Evolutionary conservation across 2,329 filamentous ascomycete species (phyloP).

Genomic region (Berkeleyomyces basicola): DNA sequence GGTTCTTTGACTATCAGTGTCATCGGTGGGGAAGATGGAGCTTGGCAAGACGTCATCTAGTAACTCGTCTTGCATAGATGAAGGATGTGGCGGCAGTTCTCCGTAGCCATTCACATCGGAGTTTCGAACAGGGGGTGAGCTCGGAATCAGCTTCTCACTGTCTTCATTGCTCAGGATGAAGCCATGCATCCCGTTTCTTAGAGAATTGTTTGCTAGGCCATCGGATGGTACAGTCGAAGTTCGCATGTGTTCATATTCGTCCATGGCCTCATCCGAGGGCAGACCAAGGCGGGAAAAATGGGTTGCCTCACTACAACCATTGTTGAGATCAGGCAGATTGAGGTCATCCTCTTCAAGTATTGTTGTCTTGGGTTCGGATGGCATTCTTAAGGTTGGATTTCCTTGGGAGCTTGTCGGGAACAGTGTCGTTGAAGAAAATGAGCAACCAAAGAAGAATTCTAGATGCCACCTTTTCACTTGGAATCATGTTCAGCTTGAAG

Average conservation of each 20-base stretch:
- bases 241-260: conserved; percentile 9
- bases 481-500: background rate
- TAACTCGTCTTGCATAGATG: conserved; percentile 6
- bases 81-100: background rate
- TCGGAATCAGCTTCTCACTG: background rate
- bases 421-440: background rate
- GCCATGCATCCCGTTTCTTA: background rate
- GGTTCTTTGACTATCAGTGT: conserved; percentile 11
- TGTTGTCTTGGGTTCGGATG: background rate
- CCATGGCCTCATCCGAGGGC: conserved; percentile 8
- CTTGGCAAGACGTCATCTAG: conserved; percentile 10
- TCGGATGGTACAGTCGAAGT: conserved; percentile 10
- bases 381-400: background rate
- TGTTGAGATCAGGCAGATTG: background rate
- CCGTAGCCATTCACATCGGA: background rate
- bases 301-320: background rate
- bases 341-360: background rate
- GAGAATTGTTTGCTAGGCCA: background rate
- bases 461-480: background rate
- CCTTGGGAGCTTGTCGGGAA: background rate
- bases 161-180: conserved; percentile 4
- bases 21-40: conserved; percentile 6
- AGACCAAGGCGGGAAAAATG: conserved; percentile 8
- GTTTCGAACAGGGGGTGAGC: background rate
- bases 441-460: background rate